Evolutionary conservation across 371 early-diverging fungal species (phyloP), one percentile per base, ranked within the genome.

Genomic region (Globomyces sp.): DNA sequence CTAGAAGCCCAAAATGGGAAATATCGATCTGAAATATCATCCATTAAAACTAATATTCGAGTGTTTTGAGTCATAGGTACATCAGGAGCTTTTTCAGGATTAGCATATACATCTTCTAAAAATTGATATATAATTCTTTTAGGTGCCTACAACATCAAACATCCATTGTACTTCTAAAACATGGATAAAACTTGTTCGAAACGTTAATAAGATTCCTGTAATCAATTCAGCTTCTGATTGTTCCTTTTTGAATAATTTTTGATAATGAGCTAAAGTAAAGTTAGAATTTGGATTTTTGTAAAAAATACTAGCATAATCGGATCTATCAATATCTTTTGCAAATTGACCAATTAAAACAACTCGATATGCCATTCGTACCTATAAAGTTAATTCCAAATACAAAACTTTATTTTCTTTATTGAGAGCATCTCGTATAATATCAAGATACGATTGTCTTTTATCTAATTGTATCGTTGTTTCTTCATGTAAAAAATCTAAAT

Each of bases 221-320:
- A 79, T 79, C n/a, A 76, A 66, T 37, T 79, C 79, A 13, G 73
- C 66, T 13, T 76, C 79, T 10, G 59, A 60, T 57, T 79, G 76
- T 55, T 70, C 65, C 64, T 65, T 69, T 64, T 77, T 79, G 63
- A 79, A 77, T 37, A 79, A 73, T 51, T 68, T 68, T 58, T 79
- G 77, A 58, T 79, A 74, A 61, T 79, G 66, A 3, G 68, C 77
- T 79, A 61, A 44, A 42, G 24, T 34, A 24, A 36, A 50, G 37
- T 46, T 52, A 10, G 9, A 13, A 52, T n/a, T 40, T 34, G 34
- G 6, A 40, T 24, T 24, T 24, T 24, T 24, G 24, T 24, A 37
- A 5, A 4, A 49, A 11, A 11, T 59, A 73, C 73, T 49, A 58
- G 59, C 55, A 40, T 68, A 67, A 24, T 76, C 74, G 1, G 57